These are phyloP conservation scores for Falciphora oryzae DNA, from an alignment of 2,329 filamentous ascomycete species.

Conservation along the genomic window DNA sequence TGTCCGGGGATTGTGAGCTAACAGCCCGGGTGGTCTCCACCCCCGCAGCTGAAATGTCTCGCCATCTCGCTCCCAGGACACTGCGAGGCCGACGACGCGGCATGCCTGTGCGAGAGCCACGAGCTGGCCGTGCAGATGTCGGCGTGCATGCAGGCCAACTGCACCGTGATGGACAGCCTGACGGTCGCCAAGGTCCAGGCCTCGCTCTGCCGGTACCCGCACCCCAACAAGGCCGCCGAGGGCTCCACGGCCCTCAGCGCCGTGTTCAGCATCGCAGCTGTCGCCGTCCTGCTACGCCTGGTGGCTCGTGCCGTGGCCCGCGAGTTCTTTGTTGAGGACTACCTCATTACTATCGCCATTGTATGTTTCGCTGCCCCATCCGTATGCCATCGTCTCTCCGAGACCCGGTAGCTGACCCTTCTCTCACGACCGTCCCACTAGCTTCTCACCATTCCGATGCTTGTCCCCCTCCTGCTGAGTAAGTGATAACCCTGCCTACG, in stretches of 20 bases:
- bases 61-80: too few relatives aligned
- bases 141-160: constrained; percentile 12
- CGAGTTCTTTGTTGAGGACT: constrained; percentile 7
- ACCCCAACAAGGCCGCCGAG: neutral
- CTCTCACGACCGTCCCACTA: neutral
- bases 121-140: neutral
- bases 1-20: neutral
- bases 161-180: constrained; percentile 11
- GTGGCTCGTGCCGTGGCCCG: neutral
- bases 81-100: neutral
- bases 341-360: neutral
- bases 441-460: neutral
- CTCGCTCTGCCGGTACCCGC: neutral
- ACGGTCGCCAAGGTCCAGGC: neutral
- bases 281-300: neutral
- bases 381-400: too few relatives aligned
- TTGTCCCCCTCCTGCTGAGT: neutral
- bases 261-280: neutral
- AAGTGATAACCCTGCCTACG: neutral
- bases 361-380: neutral
- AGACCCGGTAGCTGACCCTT: neutral
- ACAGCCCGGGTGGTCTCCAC: neutral
- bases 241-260: neutral
- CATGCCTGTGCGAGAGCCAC: constrained; percentile 2
- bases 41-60: neutral